These are phyloP conservation scores for Rubroshorea leprosula DNA, from an alignment of 345 rosid species.

Conservation along the genomic window DNA sequence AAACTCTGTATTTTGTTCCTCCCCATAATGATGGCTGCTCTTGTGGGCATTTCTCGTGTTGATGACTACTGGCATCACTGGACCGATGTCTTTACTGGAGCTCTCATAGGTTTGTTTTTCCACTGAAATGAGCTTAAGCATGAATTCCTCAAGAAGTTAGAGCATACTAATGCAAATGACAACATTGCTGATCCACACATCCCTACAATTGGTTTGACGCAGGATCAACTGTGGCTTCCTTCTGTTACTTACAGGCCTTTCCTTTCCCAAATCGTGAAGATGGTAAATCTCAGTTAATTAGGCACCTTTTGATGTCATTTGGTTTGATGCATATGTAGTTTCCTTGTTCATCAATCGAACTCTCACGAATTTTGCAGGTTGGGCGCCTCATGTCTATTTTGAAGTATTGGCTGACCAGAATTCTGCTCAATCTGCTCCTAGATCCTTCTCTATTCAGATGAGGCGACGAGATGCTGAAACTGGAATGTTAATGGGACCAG, in stretches of 20 bases:
- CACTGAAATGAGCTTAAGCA: constrained; percentile 10
- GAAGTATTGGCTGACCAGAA: constrained; percentile 41
- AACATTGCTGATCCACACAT: constrained; percentile 5
- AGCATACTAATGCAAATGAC: too few species aligned
- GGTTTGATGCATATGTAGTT: not conserved
- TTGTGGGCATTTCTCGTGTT: constrained; percentile 68
- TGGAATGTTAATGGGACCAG: too few species aligned
- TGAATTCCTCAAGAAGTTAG: too few species aligned
- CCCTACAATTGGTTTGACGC: constrained; percentile 9
- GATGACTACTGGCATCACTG: constrained; percentile 92
- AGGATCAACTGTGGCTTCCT: constrained; percentile 49
- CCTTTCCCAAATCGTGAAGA: constrained; percentile 59
- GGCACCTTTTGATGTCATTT: not conserved
- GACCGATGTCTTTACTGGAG: constrained; percentile 81
- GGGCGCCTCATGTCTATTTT: constrained; percentile 72
- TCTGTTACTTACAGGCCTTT: constrained; percentile 70
- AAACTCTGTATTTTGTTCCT: constrained; percentile 57
- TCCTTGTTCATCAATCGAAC: too few species aligned
- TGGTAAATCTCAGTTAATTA: constrained; percentile 33
- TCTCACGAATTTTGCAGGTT: constrained; percentile 39
- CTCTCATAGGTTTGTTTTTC: constrained; percentile 48
- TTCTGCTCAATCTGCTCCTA: too few species aligned
- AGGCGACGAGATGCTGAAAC: too few species aligned
- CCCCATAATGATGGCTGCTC: constrained; percentile 56
- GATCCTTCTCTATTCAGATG: too few species aligned